Evolutionary conservation across 1,284 basidiomycete genomes (phyloP).

Genomic region (Binderoboletus segoi): DNA sequence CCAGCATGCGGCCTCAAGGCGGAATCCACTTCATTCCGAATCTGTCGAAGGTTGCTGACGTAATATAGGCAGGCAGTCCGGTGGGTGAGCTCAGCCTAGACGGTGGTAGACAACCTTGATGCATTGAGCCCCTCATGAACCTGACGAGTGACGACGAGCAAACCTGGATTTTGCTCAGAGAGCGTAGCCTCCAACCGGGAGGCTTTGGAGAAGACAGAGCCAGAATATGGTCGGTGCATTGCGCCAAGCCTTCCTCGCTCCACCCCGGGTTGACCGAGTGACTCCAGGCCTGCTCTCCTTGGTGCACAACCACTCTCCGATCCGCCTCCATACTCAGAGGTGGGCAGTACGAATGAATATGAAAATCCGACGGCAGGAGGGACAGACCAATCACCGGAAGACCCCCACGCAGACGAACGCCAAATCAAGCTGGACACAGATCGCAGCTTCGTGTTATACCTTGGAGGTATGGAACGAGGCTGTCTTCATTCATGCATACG

Average conservation of each 20-base stretch:
- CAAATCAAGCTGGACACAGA: constrained; percentile 88
- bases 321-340: constrained; percentile 33
- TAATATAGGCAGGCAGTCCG: constrained; percentile 11
- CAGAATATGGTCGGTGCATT: constrained; percentile 55
- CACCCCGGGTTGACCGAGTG: constrained; percentile 11
- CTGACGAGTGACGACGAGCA: constrained; percentile 29
- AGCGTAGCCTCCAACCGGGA: constrained; percentile 55
- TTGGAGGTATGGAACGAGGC: constrained; percentile 46
- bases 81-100: background rate
- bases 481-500: constrained; percentile 4
- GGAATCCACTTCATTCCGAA: constrained; percentile 8
- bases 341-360: constrained; percentile 11
- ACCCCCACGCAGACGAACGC: constrained; percentile 73
- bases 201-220: constrained; percentile 63
- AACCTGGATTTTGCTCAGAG: constrained; percentile 54
- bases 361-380: constrained; percentile 6
- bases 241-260: background rate
- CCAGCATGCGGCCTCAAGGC: background rate
- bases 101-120: constrained; percentile 7
- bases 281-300: constrained; percentile 27
- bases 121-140: constrained; percentile 26
- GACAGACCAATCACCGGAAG: constrained; percentile 11
- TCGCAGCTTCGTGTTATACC: constrained; percentile 87
- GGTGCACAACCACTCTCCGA: constrained; percentile 27
- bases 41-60: constrained; percentile 19